phyloP scores from a whole-genome alignment of 495 filamentous ascomycete genomes.

The Entonaema liquescens region DNA sequence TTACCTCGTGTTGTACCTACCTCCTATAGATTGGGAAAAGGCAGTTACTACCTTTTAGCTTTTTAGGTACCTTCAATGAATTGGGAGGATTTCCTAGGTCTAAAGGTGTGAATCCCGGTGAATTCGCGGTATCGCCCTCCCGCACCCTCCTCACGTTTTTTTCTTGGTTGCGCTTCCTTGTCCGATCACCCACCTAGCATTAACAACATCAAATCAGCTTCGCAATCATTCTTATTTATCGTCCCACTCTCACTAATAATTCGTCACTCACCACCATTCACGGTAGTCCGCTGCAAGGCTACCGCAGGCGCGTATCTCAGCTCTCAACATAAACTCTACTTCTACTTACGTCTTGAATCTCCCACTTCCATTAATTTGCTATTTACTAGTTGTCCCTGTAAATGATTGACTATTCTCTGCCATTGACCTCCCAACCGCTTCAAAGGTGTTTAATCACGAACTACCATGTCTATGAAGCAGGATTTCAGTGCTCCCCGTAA shows the following conservation, averaged over 20 bases:
- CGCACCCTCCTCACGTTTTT: conserved; percentile 15
- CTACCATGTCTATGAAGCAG: conserved; percentile 46
- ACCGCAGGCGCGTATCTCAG: conserved; percentile 29
- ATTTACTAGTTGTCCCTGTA: no score
- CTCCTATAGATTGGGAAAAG: no score
- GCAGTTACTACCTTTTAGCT: not conserved
- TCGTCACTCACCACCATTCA: not conserved
- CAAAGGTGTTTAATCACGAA: not conserved
- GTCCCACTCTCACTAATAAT: conserved; percentile 10
- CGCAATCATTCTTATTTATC: conserved; percentile 14
- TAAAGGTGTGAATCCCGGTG: conserved; percentile 15
- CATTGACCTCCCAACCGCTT: conserved; percentile 4
- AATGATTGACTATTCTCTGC: conserved; percentile 5
- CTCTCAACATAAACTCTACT: conserved; percentile 9
- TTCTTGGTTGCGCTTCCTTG: conserved; percentile 19
- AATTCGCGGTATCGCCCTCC: not conserved
- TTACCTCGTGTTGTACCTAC: not conserved
- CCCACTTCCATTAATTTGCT: not conserved
- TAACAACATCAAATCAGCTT: conserved; percentile 7
- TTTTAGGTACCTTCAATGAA: no score
- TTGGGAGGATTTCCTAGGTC: not conserved
- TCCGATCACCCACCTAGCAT: not conserved
- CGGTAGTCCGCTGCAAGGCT: conserved; percentile 25
- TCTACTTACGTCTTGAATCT: not conserved
- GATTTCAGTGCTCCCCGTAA: conserved; percentile 51